Conservation (phyloP, 2,329 filamentous ascomycete genomes). For the Ophiostoma pallidulum region DNA sequence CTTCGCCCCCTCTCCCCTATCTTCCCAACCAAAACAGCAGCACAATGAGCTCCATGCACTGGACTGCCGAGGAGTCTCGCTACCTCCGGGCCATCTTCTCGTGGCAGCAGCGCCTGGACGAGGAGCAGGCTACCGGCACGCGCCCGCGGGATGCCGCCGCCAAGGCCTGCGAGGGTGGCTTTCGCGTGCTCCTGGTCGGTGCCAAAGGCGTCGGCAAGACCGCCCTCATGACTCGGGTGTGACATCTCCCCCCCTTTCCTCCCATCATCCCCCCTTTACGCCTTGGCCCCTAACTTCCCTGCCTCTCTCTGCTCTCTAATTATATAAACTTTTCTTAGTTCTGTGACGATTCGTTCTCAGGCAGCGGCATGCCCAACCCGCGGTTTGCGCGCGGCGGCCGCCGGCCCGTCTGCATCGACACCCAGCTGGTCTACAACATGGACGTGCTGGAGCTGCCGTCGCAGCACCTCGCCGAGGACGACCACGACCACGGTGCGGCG, state of each 20-base stretch:
- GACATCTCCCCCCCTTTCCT: background rate
- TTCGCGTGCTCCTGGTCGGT: constrained; percentile 31
- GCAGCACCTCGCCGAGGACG: constrained; percentile 23
- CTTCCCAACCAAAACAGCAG: background rate
- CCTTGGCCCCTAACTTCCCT: background rate
- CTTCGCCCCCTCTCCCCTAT: background rate
- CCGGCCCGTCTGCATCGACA: constrained; percentile 25
- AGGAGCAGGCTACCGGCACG: constrained; percentile 11
- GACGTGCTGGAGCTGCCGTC: constrained; percentile 30
- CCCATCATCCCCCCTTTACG: too few species aligned
- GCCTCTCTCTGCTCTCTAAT: background rate
- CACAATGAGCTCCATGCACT: constrained; percentile 25
- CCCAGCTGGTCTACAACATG: constrained; percentile 24
- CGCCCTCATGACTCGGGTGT: constrained; percentile 29
- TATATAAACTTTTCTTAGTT: constrained; percentile 22
- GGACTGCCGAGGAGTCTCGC: constrained; percentile 31
- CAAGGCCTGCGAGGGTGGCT: constrained; percentile 25
- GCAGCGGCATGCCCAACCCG: constrained; percentile 18
- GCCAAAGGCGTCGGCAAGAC: constrained; percentile 33
- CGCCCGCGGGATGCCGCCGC: constrained; percentile 7
- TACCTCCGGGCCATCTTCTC: constrained; percentile 32
- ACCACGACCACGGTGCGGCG: background rate
- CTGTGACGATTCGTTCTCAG: constrained; percentile 23
- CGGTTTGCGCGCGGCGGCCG: constrained; percentile 26
- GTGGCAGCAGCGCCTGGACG: constrained; percentile 28